Percentiles rank a stretch among this genome's conserved stretches.
These are phyloP conservation scores for Pseudocercospora fijiensis DNA, from an alignment of 2,329 filamentous ascomycete genomes.

Conservation along the genomic window DNA sequence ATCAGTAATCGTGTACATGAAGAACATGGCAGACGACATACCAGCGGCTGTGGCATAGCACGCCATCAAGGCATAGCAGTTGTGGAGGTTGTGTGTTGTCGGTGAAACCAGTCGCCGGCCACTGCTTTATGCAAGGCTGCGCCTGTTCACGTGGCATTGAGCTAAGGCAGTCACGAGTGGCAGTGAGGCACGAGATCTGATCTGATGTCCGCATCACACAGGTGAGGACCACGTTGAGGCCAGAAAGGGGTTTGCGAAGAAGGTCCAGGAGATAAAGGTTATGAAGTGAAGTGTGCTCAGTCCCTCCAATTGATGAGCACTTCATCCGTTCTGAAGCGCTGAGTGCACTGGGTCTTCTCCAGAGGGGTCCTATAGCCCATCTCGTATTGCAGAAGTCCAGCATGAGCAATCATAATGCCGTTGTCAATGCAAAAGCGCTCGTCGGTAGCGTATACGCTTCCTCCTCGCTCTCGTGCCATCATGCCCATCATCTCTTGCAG, in stretches of 20 bases:
- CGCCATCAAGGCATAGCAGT: not conserved
- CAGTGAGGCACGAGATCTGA: conserved; percentile 1
- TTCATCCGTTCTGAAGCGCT: conserved; percentile 53
- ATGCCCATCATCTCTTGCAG: conserved; percentile 97
- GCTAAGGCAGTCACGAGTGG: not conserved
- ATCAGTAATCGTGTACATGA: not conserved
- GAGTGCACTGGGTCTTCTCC: conserved; percentile 71
- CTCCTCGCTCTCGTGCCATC: conserved; percentile 86
- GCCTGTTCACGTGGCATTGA: not conserved
- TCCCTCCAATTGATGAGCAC: conserved; percentile 53
- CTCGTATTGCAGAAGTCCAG: conserved; percentile 79
- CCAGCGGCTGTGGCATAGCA: not conserved
- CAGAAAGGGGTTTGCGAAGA: not conserved
- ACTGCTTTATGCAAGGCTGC: not conserved
- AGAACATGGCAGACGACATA: not conserved
- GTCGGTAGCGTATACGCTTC: conserved; percentile 90
- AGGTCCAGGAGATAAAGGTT: not conserved
- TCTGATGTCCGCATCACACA: too few species aligned
- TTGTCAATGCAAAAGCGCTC: conserved; percentile 99
- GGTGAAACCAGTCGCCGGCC: not conserved
- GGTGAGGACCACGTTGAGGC: not conserved
- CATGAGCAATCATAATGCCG: conserved; percentile 99
- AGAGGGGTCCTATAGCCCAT: conserved; percentile 76
- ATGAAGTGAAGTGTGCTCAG: conserved; percentile 20
- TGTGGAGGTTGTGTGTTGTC: not conserved